Evolutionary conservation across 2,329 filamentous ascomycete species (phyloP).

Genomic region (Monilinia fructigena): DNA sequence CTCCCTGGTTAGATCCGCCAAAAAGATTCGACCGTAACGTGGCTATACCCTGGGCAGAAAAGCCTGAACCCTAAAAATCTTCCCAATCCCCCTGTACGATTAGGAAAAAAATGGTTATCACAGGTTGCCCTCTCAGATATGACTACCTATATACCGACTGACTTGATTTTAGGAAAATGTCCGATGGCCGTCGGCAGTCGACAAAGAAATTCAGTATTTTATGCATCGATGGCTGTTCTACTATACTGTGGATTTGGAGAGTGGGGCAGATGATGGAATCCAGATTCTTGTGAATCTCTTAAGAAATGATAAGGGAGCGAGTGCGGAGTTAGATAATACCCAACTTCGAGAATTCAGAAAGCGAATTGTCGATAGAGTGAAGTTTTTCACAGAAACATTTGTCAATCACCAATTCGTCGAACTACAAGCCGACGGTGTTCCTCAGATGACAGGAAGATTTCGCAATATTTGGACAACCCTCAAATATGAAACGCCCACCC

Average conservation of each 20-base stretch:
- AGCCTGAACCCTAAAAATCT: slow-evolving; percentile 15
- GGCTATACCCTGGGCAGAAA: slow-evolving; percentile 14
- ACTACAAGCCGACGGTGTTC: slow-evolving; percentile 13
- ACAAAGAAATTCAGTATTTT: slow-evolving; percentile 20
- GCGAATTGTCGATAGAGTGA: slow-evolving; percentile 21
- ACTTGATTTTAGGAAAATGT: slow-evolving; percentile 11
- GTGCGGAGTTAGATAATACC: neutral
- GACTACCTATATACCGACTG: neutral
- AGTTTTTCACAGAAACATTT: slow-evolving; percentile 18
- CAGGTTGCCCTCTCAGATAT: slow-evolving; percentile 9
- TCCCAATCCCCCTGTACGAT: slow-evolving; percentile 3
- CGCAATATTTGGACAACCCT: slow-evolving; percentile 18
- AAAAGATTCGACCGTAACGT: slow-evolving; percentile 22
- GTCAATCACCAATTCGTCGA: slow-evolving; percentile 20
- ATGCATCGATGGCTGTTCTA: slow-evolving; percentile 22
- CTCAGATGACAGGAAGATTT: slow-evolving; percentile 20
- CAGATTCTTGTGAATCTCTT: slow-evolving; percentile 13
- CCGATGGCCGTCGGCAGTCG: slow-evolving; percentile 16
- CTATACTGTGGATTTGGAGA: slow-evolving; percentile 13
- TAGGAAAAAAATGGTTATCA: slow-evolving; percentile 20
- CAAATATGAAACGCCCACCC: slow-evolving; percentile 12
- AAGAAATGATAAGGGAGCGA: slow-evolving; percentile 1
- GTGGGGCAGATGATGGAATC: slow-evolving; percentile 16
- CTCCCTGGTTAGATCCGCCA: slow-evolving; percentile 20
- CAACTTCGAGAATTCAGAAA: slow-evolving; percentile 14